Evolutionary conservation across 345 rosid species (phyloP), one percentile per base, ranked within the genome.

Genomic region (Arabidopsis arenosa): DNA sequence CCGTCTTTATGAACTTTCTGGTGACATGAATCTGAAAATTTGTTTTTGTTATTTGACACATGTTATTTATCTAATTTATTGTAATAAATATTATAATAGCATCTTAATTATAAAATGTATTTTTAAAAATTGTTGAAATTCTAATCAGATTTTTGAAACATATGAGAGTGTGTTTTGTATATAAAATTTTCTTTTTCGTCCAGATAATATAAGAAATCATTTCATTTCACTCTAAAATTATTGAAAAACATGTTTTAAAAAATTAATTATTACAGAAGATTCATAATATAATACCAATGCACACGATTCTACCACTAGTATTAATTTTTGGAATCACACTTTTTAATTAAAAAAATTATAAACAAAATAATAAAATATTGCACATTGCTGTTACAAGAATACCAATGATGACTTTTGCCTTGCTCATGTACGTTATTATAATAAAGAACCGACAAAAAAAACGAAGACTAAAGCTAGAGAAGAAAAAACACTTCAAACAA

Each of bases 361-460:
- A 48, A 58, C 12, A 65, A 55, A 47, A 47, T 5, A 67, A 15
- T 33, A 62, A 36, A 52, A 41, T 49, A 23, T 7, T 68, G 12
- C 23, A 12, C 63, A n/a, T 21, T 52, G 55, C 55, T 68, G 55
- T 68, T 75, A 49, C 55, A 68, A 68, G 51, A 68, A 40, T 51
- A 28, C 49, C 65, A 70, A 54, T 70, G 28, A 45, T 63, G 75
- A 70, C 71, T 70, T 69, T 70, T 55, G 32, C 66, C 45, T 63
- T 54, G n/a, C 75, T 54, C 64, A 17, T 13, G 7, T 45, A 55
- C 66, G 75, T 76, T 76, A 53, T 12, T 54, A 69, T 76, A 70
- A n/a, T n/a, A n/a, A n/a, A 76, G 66, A 63, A 76, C 80, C 71
- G 72, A 76, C 75, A 54, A 70, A 69, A 58, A n/a, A 69, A 35